Base-by-base conservation (phyloP, 2,329 filamentous ascomycete genomes). In the Epichloe glyceriae region DNA sequence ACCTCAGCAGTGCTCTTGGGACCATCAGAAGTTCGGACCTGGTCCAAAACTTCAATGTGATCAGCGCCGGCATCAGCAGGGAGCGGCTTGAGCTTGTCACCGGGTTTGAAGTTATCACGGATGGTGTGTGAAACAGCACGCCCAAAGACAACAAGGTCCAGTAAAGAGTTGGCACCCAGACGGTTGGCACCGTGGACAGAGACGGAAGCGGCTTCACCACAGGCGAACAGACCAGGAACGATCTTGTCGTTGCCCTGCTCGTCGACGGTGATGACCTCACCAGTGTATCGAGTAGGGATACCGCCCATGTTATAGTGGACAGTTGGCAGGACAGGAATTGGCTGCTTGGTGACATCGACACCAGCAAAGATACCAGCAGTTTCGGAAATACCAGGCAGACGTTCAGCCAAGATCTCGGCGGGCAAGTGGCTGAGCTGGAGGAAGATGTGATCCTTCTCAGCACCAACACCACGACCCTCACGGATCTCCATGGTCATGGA, bases 241-340 rank as follows among this genome's bases (percentile, higher is more conserved):
- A 95, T 80, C 78, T 95, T 80, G 74, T 97, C 93, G 52, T 95
- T 82, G 59, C 93, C 93, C 55, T 80, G 69, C 65, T 86, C 84
- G 61, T 96, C 88, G 49, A 95, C 75, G 17, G 88, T 94, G 60
- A 98, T 72, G 54, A 97, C 93, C 73, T 98, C 89, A 70, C 93
- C 91, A 55, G 88, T 96, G 79, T 95, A 97, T 65, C 88, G 88
- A 59, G 93, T 97, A 49, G 91, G 91, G 61, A 98, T 96, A 79
- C 93, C 91, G 71, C 91, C 91, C 93, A 97, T 98, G 80, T 96
- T 96, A 80, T 98, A 98, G 78, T 98, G 90, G 59, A 96, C 91
- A 43, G 91, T 97, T 52, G 91, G 91, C 56, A 97, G 78, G 58
- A 97, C 91, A 55, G 91, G 91, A 61, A 97, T 97, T 58, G 91